Evolutionary conservation across 2,329 filamentous ascomycete species (phyloP), one percentile per base, ranked within the genome.

Genomic region (Colletotrichum navitas): DNA sequence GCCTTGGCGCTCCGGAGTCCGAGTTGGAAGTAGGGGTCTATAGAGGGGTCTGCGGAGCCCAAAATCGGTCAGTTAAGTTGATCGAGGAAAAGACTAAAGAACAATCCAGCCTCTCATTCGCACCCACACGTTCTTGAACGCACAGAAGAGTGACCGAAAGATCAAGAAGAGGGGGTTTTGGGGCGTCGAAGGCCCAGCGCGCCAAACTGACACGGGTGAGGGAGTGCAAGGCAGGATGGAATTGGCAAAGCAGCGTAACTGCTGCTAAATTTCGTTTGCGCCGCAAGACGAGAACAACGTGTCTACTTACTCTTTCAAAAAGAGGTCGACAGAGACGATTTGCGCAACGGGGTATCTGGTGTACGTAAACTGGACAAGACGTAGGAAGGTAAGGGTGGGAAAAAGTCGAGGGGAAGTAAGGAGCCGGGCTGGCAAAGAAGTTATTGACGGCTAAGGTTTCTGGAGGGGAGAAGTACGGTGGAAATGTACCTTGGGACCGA

Each of bases 321-420:
- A 63, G n/a, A 34, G 32, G 52, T 32, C 52, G 60, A 61, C 29
- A 36, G 58, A 51, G 26, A 59, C 43, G 47, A 47, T 49, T 32
- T 69, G 66, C 66, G 60, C 69, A 60, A 72, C 69, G 64, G 69
- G 59, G 65, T 72, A 69, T 72, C 69, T 55, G 66, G 49, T 64
- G 49, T 58, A 58, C n/a, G 55, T 63, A 52, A 69, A 69, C 66
- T 54, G 47, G 32, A 64, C 56, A 32, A 69, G 51, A 56, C 43
- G 61, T 41, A 60, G 34, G 16, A 39, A 41, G 36, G 11, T 36
- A 56, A 34, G 66, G 63, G 32, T 52, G 45, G 47, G 26, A 58
- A 63, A 71, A 55, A 41, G 51, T 71, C 36, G 39, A 45, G 52
- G 52, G 39, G 36, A 39, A 64, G 39, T 45, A 41, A 43, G 36